Evolutionary conservation across 495 filamentous ascomycete genomes (phyloP).

Genomic region (Penicillium manginii): DNA sequence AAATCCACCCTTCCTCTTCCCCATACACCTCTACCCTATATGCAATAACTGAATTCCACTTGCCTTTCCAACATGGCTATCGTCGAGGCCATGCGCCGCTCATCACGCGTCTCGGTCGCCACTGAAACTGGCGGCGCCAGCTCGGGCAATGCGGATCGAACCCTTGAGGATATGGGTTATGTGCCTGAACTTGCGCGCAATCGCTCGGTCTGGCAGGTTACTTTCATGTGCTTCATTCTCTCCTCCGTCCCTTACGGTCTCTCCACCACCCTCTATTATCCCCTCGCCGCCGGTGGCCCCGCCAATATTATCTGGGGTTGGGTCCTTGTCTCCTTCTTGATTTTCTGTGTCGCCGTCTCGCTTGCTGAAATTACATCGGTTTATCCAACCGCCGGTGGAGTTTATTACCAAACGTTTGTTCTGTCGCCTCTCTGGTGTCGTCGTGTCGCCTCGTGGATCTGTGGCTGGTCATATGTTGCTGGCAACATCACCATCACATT

Average conservation of each 20-base stretch:
- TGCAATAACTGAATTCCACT: neutral
- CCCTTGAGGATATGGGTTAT: conserved; percentile 53
- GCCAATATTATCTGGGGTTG: conserved; percentile 68
- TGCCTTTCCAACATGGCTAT: conserved; percentile 17
- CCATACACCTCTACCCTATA: neutral
- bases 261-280: conserved; percentile 66
- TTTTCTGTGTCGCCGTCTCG: conserved; percentile 66
- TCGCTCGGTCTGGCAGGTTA: conserved; percentile 48
- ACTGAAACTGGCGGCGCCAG: conserved; percentile 20
- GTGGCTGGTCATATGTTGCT: conserved; percentile 70
- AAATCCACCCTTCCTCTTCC: neutral
- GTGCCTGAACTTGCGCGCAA: conserved; percentile 57
- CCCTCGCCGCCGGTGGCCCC: conserved; percentile 61
- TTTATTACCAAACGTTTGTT: conserved; percentile 73
- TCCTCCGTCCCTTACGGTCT: conserved; percentile 63
- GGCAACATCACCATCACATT: conserved; percentile 62
- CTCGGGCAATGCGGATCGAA: conserved; percentile 26
- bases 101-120: conserved; percentile 22
- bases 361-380: conserved; percentile 72
- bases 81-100: conserved; percentile 16
- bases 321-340: conserved; percentile 64
- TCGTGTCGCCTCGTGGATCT: conserved; percentile 63
- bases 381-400: conserved; percentile 65
- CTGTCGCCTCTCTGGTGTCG: conserved; percentile 53
- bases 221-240: conserved; percentile 50